A percentile compares a stretch with the other conserved stretches of the same genome.
Conservation (phyloP, 2,329 filamentous ascomycete species). For the Arthrobotrys sinensis region DNA sequence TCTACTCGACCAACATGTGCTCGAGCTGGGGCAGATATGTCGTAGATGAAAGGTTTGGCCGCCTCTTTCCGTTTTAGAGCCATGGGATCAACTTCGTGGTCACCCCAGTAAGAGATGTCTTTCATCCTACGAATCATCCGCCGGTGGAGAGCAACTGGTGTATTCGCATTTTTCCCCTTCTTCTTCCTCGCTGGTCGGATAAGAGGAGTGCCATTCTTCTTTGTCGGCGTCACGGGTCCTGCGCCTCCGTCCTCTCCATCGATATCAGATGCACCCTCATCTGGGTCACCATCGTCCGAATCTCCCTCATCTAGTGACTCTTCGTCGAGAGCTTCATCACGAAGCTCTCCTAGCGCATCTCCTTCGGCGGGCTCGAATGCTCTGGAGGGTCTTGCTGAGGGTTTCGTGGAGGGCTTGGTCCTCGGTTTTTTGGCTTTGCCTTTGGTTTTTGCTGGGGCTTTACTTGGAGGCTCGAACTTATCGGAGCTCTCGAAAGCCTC, state of each 20-base stretch:
- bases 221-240: background rate
- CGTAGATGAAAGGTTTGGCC: conserved; percentile 52
- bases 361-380: conserved; percentile 9
- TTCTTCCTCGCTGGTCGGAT: conserved; percentile 1
- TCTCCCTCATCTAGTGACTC: conserved; percentile 33
- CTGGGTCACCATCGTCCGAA: conserved; percentile 26
- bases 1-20: conserved; percentile 29
- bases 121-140: conserved; percentile 57
- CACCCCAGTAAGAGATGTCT: conserved; percentile 60
- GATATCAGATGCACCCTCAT: conserved; percentile 37
- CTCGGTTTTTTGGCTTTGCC: conserved; percentile 1
- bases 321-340: conserved; percentile 10
- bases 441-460: conserved; percentile 32
- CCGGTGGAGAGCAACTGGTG: conserved; percentile 46
- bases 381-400: background rate
- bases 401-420: background rate
- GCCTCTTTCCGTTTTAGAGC: conserved; percentile 47
- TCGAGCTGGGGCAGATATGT: conserved; percentile 55
- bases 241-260: conserved; percentile 25
- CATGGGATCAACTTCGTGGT: conserved; percentile 38
- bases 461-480: conserved; percentile 33
- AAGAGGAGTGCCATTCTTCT: background rate
- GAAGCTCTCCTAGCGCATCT: background rate
- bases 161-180: conserved; percentile 38
- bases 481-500: conserved; percentile 16